Evolutionary conservation across 345 rosid genomes (phyloP), one percentile per base, ranked within the genome.

Genomic region (Adansonia digitata): DNA sequence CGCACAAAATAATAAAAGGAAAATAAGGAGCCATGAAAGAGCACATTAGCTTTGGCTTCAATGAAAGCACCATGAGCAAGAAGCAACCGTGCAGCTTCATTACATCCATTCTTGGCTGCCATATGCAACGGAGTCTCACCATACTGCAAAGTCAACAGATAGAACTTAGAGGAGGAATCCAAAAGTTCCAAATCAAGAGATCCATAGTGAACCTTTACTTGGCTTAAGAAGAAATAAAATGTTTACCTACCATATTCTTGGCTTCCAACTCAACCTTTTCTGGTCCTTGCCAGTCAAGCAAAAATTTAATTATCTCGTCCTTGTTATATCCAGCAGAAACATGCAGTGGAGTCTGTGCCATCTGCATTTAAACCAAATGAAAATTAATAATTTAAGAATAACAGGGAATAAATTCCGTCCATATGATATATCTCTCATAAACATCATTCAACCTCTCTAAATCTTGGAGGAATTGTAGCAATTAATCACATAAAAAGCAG

Each of bases 41-140:
- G 35, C 71, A 92, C 99, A 82, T 88, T 91, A 74, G 98, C 99
- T 88, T 83, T 89, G 78, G 98, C 94, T 88, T 92, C 97, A 61
- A 92, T 72, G 74, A 81, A 80, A 83, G 99, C 97, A 83, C 99
- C 97, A 77, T 78, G 90, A 80, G 84, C 88, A 73, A 96, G 95
- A 48, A 93, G 97, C 34, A 93, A 77, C 75, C 75, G 80, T 0
- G 93, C 92, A 81, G 97, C 97, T 75, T 96, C 95, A 37, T 79
- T 86, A 81, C 97, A 85, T 31, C 99, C 99, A 66, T 92, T 96
- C 91, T 96, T 96, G 34, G 97, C 97, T 31, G 97, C 98, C 98
- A 96, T 96, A 81, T 96, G 99, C 88, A 96, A 85, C 9, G 99
- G 98, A 80, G 98, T 96, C 82, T 96, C 99, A 73, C 99, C 99